phyloP scores from a whole-genome alignment of 179 eudicot genomes.

The Silene coronaria region DNA sequence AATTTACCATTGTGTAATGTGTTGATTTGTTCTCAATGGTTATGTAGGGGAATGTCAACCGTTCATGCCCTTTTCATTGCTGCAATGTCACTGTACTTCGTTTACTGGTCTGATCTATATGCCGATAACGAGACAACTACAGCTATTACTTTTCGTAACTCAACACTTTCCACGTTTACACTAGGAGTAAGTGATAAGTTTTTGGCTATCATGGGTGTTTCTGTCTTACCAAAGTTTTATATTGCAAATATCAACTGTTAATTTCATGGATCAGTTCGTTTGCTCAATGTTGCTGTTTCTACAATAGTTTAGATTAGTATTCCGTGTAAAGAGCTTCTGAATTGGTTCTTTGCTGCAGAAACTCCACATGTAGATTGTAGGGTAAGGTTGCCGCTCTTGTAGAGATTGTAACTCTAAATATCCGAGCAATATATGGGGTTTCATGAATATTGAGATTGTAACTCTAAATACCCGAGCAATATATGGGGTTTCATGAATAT shows the following conservation, averaged over 20 bases:
- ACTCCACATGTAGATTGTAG: neutral
- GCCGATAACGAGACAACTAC: slow-evolving; percentile 30
- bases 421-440: neutral
- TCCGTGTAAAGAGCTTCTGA: neutral
- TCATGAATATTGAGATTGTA: slow-evolving; percentile 1
- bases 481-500: neutral
- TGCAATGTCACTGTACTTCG: slow-evolving; percentile 45
- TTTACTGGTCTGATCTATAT: slow-evolving; percentile 42
- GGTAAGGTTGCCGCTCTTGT: neutral
- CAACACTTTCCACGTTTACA: slow-evolving; percentile 40
- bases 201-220: neutral
- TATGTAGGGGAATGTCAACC: slow-evolving; percentile 44
- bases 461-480: neutral
- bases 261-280: neutral
- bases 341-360: neutral
- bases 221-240: neutral
- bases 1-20: neutral
- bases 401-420: neutral
- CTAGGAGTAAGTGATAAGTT: slow-evolving; percentile 37
- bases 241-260: neutral
- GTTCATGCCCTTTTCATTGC: slow-evolving; percentile 45
- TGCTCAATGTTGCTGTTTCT: neutral
- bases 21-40: neutral
- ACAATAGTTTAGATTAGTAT: neutral
- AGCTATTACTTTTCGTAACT: slow-evolving; percentile 38